phyloP scores from a whole-genome alignment of 768 basidiomycete genomes.

The Mycena sanguinolenta region DNA sequence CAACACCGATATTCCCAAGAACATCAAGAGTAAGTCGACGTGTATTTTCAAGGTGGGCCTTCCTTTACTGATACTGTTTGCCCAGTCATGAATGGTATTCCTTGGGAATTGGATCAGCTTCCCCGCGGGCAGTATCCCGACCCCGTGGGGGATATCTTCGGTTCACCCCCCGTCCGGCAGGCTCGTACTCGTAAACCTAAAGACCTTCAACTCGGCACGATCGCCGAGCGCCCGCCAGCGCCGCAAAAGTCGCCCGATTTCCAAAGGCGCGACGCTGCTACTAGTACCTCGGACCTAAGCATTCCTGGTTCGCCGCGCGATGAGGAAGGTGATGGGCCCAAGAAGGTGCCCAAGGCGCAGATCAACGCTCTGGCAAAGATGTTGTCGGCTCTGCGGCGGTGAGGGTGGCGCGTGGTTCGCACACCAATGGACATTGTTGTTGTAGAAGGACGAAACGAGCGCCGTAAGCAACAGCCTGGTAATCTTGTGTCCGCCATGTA shows the following conservation, averaged over 20 bases:
- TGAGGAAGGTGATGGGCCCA: conserved; percentile 62
- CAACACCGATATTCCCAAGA: conserved; percentile 62
- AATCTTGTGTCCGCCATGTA: conserved; percentile 47
- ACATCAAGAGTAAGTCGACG: conserved; percentile 81
- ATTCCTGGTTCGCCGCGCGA: conserved; percentile 48
- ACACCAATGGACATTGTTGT: conserved; percentile 35
- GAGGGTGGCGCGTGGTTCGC: conserved; percentile 44
- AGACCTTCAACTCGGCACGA: conserved; percentile 78
- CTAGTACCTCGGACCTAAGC: conserved; percentile 79
- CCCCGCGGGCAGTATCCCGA: conserved; percentile 72
- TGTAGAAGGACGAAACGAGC: conserved; percentile 33
- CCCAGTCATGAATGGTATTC: conserved; percentile 81
- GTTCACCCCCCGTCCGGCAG: conserved; percentile 72
- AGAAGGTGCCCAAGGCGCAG: conserved; percentile 92
- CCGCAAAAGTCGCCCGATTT: conserved; percentile 61
- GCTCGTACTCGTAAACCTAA: conserved; percentile 76
- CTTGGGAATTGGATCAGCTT: conserved; percentile 79
- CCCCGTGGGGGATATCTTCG: conserved; percentile 74
- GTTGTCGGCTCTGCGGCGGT: conserved; percentile 84
- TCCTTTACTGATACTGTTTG: conserved; percentile 29
- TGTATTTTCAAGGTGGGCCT: not conserved
- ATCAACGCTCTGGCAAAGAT: conserved; percentile 93
- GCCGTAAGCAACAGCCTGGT: conserved; percentile 50
- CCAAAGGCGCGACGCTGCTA: conserved; percentile 73
- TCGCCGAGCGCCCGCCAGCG: conserved; percentile 73